Percentiles rank a stretch among this genome's conserved stretches.
Evolutionary conservation across 164 flowering plant species (phyloP).

Genomic region (Hamamelis virginiana): DNA sequence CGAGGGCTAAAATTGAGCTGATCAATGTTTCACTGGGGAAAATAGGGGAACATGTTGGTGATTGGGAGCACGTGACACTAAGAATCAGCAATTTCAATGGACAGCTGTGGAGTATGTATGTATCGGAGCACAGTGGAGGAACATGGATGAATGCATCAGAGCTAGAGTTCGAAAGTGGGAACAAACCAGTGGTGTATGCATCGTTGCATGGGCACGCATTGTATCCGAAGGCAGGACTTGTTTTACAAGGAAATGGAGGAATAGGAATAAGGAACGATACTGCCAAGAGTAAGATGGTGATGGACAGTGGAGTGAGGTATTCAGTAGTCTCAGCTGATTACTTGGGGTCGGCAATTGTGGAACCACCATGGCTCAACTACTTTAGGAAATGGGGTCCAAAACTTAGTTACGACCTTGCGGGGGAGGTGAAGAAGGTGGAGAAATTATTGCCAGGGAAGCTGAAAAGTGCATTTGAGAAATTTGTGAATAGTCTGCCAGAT

Average conservation of each 20-base stretch:
- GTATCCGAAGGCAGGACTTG: slow-evolving; percentile 38
- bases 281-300: slow-evolving; percentile 29
- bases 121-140: slow-evolving; percentile 48
- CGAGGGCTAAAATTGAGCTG: slow-evolving; percentile 37
- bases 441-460: slow-evolving; percentile 33
- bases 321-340: slow-evolving; percentile 32
- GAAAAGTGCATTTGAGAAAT: slow-evolving; percentile 27
- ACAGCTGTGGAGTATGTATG: slow-evolving; percentile 31
- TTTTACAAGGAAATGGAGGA: slow-evolving; percentile 39
- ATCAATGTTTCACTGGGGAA: slow-evolving; percentile 36
- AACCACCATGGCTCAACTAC: slow-evolving; percentile 59
- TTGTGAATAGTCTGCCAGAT: slow-evolving; percentile 37
- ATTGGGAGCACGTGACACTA: slow-evolving; percentile 68
- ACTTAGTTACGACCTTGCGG: slow-evolving; percentile 22
- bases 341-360: slow-evolving; percentile 23
- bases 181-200: slow-evolving; percentile 39
- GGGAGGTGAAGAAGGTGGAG: slow-evolving; percentile 30
- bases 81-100: slow-evolving; percentile 62
- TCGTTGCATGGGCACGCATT: slow-evolving; percentile 55
- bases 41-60: slow-evolving; percentile 61
- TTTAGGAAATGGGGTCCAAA: slow-evolving; percentile 54
- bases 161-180: slow-evolving; percentile 38
- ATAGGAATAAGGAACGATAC: slow-evolving; percentile 52
- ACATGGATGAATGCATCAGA: slow-evolving; percentile 43
- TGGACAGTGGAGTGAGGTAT: slow-evolving; percentile 32